A percentile compares a stretch with the other conserved stretches of the same genome.
Evolutionary conservation across 1,139 yeast species (phyloP).

Genomic region (Pichia sp.): DNA sequence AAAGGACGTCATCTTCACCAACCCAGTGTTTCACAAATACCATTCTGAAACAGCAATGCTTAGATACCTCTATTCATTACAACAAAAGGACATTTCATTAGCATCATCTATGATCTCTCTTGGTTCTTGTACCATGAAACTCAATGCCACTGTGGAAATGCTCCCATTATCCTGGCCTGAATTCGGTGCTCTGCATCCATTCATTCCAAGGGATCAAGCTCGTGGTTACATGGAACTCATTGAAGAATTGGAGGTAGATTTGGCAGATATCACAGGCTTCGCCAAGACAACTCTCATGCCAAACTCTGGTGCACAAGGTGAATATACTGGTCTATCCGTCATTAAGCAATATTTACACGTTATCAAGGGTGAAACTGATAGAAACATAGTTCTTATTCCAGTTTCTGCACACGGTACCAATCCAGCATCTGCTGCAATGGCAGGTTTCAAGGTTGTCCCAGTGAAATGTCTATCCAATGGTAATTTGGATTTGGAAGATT

Average conservation of each 20-base stretch:
- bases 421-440: conserved; percentile 98
- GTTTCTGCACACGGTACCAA: conserved; percentile 98
- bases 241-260: conserved; percentile 70
- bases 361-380: conserved; percentile 59
- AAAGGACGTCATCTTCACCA: conserved; percentile 55
- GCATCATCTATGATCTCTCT: conserved; percentile 97
- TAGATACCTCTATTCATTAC: conserved; percentile 80
- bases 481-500: conserved; percentile 73
- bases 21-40: conserved; percentile 77
- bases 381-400: conserved; percentile 90
- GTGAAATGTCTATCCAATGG: conserved; percentile 84
- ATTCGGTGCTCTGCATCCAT: conserved; percentile 82
- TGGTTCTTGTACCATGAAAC: conserved; percentile 97
- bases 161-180: conserved; percentile 93
- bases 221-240: conserved; percentile 73
- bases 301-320: conserved; percentile 98
- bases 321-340: conserved; percentile 87
- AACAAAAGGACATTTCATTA: conserved; percentile 81
- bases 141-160: conserved; percentile 94
- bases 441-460: conserved; percentile 89
- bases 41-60: conserved; percentile 94
- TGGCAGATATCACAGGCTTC: conserved; percentile 93
- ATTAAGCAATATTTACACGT: conserved; percentile 67
- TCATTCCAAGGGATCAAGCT: conserved; percentile 84
- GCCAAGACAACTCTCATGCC: conserved; percentile 91